Base-by-base conservation (phyloP, 2,329 filamentous ascomycete species). In the Setomelanomma holmii region DNA sequence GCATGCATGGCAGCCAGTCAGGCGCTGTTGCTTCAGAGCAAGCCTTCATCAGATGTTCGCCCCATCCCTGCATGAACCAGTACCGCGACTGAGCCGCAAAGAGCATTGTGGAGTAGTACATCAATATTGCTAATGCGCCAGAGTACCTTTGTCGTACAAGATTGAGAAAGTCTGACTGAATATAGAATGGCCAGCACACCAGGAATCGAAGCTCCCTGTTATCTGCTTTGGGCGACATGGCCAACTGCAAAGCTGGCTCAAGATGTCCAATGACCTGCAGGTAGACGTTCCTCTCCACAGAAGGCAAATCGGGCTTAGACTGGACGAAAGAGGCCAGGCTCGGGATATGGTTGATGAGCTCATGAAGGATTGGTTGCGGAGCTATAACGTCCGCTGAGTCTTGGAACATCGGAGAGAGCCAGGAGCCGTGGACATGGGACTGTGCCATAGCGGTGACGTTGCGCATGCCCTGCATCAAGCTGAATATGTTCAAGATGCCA, bases 41-140 rank as follows among this genome's bases (percentile, higher is more conserved):
- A 4, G 60, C 56, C 7, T 55, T 53, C 44, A 71, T 64, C 4
- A 72, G 46, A 17, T 64, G 56, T 33, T 67, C 52, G 16, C 64
- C 70, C 70, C 74, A 73, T 1, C 69, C 71, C 2, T 68, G 49
- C 51, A 75, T 64, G 77, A 75, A 76, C 76, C 66, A 79, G 65
- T 71, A 75, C 11, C 58, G 51, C 61, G 61, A 51, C 48, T 76
- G 74, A 5, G 74, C 60, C 5, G 60, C 61, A 19, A 67, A 64
- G 2, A 78, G 55, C 6, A 75, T 55, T 11, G 74, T 64, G 12
- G 71, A 67, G 50, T 76, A 79, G 45, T 76, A 66, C 39, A 75
- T 72, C 12, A 79, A 49, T 19, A 79, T 51, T 2, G 73, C 66
- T 17, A 79, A 55, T 2, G 75, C 72, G 1, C 66, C 68, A 6